Evolutionary conservation across 345 rosid species (phyloP), one percentile per base, ranked within the genome.

Genomic region (Combretum micranthum): DNA sequence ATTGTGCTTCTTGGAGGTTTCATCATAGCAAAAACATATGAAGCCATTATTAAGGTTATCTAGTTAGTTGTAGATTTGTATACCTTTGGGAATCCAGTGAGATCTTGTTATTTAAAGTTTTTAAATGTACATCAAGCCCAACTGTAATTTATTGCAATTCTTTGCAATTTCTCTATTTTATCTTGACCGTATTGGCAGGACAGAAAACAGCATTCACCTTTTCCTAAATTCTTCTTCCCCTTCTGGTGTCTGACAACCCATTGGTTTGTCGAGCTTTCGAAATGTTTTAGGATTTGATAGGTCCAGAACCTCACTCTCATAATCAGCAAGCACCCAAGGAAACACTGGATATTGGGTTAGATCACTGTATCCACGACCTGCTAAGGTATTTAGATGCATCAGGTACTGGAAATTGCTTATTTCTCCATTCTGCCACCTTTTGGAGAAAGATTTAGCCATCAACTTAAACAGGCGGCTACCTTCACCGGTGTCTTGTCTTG

Each of bases 381-480:
- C 99, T 72, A 94, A 72, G 52, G 99, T 94, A 72, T 94, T 94
- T 63, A 94, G 95, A 81, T 94, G 97, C 97, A 94, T 94, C 62
- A 94, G 87, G 78, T 94, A 94, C 69, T 94, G 97, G 69, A 94
- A 94, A 73, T 94, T 94, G 84, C 96, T 94, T 54, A 90, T 94
- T 77, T 94, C 99, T 72, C 99, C 99, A 74, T 81, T 94, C 72
- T 94, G 97, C 99, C 99, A 94, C 69, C 99, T 85, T 75, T 85
- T 94, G 13, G 99, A 94, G 71, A 94, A 94, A 59, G 99, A 94
- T 72, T 87, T 94, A 43, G 99, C 97, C 85, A 77, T 82, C 67
- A 82, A 52, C 78, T 81, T 94, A 67, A 94, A 94, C 55, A 94
- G 85, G 42, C 99, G 95, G 62, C 96, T 72, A 44, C 99, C 97